Percentiles rank a stretch among this genome's conserved stretches.
Conservation (phyloP, 352 stramenopile genomes). For the Phytophthora cactorum region DNA sequence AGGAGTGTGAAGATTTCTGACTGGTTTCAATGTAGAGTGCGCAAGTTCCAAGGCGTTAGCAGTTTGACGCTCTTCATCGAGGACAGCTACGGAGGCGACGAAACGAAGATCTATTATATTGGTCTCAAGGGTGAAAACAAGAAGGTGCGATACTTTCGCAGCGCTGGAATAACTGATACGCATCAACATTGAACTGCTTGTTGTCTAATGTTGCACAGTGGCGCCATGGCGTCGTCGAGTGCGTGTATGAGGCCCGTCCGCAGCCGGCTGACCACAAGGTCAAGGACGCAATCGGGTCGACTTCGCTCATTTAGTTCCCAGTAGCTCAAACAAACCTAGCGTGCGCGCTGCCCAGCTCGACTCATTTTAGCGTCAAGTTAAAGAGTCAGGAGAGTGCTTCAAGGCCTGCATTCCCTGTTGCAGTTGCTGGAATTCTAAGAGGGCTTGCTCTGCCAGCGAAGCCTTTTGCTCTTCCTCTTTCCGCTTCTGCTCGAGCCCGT, state of each 20-base stretch:
- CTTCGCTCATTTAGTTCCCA: slow-evolving; percentile 53
- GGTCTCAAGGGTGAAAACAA: slow-evolving; percentile 88
- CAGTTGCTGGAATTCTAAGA: slow-evolving; percentile 61
- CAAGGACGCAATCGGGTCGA: slow-evolving; percentile 52
- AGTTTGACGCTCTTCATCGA: slow-evolving; percentile 84
- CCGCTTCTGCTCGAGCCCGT: slow-evolving; percentile 57
- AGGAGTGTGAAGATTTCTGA: background rate
- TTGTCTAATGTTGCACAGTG: slow-evolving; percentile 52
- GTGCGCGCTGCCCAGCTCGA: background rate
- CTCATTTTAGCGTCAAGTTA: slow-evolving; percentile 14
- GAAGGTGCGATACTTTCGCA: slow-evolving; percentile 50
- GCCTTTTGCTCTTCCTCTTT: slow-evolving; percentile 76
- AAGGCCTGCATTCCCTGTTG: slow-evolving; percentile 43
- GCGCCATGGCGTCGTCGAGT: slow-evolving; percentile 85
- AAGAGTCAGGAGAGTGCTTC: slow-evolving; percentile 30
- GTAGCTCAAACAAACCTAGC: slow-evolving; percentile 8
- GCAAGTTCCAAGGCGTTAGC: slow-evolving; percentile 88
- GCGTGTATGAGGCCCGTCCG: slow-evolving; percentile 82
- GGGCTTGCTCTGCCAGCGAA: slow-evolving; percentile 46
- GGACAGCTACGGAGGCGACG: slow-evolving; percentile 72
- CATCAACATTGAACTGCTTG: slow-evolving; percentile 8
- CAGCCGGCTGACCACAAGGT: slow-evolving; percentile 83
- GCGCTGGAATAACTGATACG: slow-evolving; percentile 1
- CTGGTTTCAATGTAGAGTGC: slow-evolving; percentile 52
- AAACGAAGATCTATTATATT: slow-evolving; percentile 88